Evolutionary conservation across 2,329 filamentous ascomycete genomes (phyloP).

Genomic region (Phoma sp.): DNA sequence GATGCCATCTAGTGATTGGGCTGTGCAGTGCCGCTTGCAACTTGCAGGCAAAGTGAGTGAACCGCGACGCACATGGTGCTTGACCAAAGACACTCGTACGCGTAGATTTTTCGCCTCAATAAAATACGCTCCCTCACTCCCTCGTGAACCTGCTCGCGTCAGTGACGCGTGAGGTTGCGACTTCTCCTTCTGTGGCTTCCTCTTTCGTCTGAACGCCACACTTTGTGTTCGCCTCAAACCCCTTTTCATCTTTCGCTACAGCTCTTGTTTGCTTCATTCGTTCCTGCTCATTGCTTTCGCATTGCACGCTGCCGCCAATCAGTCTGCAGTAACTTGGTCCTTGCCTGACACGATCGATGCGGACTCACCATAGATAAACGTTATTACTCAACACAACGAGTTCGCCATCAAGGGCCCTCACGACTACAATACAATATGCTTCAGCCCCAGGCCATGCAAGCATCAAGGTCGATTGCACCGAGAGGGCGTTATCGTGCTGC

Average conservation of each 20-base stretch:
- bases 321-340: not conserved
- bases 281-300: not conserved
- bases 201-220: conserved; percentile 1
- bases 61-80: too few relatives aligned
- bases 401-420: not conserved
- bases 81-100: too few relatives aligned
- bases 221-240: not conserved
- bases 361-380: conserved; percentile 1
- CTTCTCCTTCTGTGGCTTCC: conserved; percentile 35
- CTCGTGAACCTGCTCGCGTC: not conserved
- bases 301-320: not conserved
- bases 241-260: not conserved
- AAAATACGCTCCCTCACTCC: too few relatives aligned
- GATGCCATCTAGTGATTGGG: too few relatives aligned
- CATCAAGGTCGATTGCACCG: conserved; percentile 13
- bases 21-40: too few relatives aligned
- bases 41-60: too few relatives aligned
- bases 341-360: not conserved
- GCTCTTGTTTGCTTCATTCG: not conserved
- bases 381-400: not conserved
- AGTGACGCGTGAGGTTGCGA: conserved; percentile 19
- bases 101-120: not conserved
- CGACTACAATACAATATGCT: conserved; percentile 19
- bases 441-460: conserved; percentile 24
- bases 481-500: conserved; percentile 37